Evolutionary conservation across 352 stramenopile species (phyloP), one percentile per base, ranked within the genome.

Genomic region (Phytophthora aleatoria): DNA sequence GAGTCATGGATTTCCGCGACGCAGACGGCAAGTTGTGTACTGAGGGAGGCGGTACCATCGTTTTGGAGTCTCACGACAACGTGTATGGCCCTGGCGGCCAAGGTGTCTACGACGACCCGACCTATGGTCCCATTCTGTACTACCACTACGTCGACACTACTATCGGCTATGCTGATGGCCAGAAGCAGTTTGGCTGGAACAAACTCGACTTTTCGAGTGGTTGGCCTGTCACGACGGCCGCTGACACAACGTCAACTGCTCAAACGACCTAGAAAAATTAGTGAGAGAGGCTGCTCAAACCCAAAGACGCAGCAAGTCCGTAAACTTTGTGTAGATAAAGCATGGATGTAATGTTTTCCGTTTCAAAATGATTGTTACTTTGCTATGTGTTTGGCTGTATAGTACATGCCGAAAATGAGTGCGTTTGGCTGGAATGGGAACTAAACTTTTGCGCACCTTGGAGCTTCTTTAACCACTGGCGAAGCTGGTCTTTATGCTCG

Each of bases 401-500:
- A 15, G 3, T 15, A 13, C 35, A 41, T 15, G 10, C 35, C 41
- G 26, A 7, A 7, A n/a, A 47, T 48, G 24, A 35, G 13, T 36
- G 11, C 20, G 28, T 30, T 47, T 47, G 26, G 35, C 26, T 27
- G 27, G 48, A 28, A 20, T 47, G 33, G 28, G 44, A 56, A 20
- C 24, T 62, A 59, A 69, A 67, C 15, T 67, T 71, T 57, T 73
- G 63, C 0, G 79, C 79, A 0, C 65, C 62, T 50, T 85, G 79
- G 20, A 92, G 61, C 51, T 89, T 90, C 63, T 92, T 92, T 47
- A 89, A 64, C 81, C 83, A 92, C 15, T 74, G 51, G 2, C 70
- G 74, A 49, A 76, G 79, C 11, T 72, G 60, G 10, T 77, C 50
- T 7, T 54, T 71, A 4, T 76, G 71, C 13, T 92, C 83, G 48